Percentiles rank a stretch among this genome's conserved stretches.
These are phyloP conservation scores for Neodidymelliopsis sp. DNA, from an alignment of 2,329 filamentous ascomycete genomes.

Conservation along the genomic window DNA sequence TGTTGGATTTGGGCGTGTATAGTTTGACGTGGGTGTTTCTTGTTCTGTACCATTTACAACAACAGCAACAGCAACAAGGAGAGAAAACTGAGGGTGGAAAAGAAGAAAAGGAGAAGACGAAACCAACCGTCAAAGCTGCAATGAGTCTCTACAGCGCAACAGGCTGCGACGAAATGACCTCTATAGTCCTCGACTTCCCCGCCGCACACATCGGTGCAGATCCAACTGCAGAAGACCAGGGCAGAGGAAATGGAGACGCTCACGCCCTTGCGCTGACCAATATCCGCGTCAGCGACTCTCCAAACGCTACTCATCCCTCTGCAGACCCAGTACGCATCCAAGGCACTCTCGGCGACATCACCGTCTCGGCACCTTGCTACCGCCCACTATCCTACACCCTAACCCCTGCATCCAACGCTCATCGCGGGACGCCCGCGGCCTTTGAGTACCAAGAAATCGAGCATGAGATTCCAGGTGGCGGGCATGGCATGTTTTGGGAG, in stretches of 20 bases:
- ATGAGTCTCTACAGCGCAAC: slow-evolving; percentile 3
- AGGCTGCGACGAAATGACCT: slow-evolving; percentile 11
- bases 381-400: slow-evolving; percentile 71
- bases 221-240: neutral
- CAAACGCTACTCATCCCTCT: slow-evolving; percentile 59
- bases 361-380: slow-evolving; percentile 72
- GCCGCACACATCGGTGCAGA: neutral
- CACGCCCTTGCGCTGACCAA: slow-evolving; percentile 58
- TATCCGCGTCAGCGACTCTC: slow-evolving; percentile 58
- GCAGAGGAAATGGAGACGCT: slow-evolving; percentile 4
- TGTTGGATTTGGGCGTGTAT: slow-evolving; percentile 87
- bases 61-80: no score
- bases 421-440: slow-evolving; percentile 6
- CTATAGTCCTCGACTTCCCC: neutral
- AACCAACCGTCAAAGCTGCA: slow-evolving; percentile 66
- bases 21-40: slow-evolving; percentile 89
- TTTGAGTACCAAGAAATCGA: slow-evolving; percentile 30
- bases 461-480: slow-evolving; percentile 59
- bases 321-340: slow-evolving; percentile 73
- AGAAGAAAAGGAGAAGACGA: slow-evolving; percentile 61
- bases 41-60: slow-evolving; percentile 73
- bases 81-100: no score
- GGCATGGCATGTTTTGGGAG: slow-evolving; percentile 88
- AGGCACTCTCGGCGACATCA: slow-evolving; percentile 80
- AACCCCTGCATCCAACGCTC: slow-evolving; percentile 56